phyloP scores from a whole-genome alignment of 257 asterid genomes.

The Nicotiana obtusifolia region DNA sequence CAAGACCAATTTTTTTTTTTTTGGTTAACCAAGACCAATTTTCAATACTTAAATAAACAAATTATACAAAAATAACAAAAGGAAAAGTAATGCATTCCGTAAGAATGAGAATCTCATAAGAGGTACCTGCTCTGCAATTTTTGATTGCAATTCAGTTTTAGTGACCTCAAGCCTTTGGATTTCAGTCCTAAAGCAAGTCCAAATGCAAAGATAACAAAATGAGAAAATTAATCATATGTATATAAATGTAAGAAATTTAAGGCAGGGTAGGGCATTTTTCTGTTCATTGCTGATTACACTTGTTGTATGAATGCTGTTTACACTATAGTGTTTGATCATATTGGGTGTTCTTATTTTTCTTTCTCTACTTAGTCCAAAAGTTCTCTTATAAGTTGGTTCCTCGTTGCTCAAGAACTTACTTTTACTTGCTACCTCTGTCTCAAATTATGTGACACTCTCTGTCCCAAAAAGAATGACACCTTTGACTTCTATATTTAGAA shows the following conservation, averaged over 20 bases:
- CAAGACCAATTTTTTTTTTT: constrained; percentile 1
- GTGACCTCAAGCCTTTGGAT: constrained; percentile 52
- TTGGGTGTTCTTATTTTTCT: not conserved
- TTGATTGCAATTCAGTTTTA: constrained; percentile 52
- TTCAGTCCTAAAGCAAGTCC: constrained; percentile 44
- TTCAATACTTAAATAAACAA: constrained; percentile 5
- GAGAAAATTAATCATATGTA: not conserved
- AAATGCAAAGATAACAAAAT: not conserved
- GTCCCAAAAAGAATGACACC: too few relatives aligned
- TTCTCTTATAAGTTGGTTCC: too few relatives aligned
- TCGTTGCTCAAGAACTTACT: too few relatives aligned
- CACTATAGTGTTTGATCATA: not conserved
- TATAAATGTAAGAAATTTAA: not conserved
- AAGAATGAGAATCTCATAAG: not conserved
- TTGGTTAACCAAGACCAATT: constrained; percentile 8
- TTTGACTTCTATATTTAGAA: too few relatives aligned
- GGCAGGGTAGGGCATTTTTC: not conserved
- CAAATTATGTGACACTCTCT: too few relatives aligned
- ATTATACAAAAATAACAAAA: not conserved
- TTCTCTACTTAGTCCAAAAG: not conserved
- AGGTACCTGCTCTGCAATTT: constrained; percentile 57
- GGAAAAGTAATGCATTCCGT: not conserved
- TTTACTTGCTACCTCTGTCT: too few relatives aligned
- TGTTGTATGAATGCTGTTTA: not conserved
- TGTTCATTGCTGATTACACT: not conserved